These are phyloP conservation scores for Tricladium varicosporioides DNA, from an alignment of 2,329 filamentous ascomycete genomes.

Conservation along the genomic window DNA sequence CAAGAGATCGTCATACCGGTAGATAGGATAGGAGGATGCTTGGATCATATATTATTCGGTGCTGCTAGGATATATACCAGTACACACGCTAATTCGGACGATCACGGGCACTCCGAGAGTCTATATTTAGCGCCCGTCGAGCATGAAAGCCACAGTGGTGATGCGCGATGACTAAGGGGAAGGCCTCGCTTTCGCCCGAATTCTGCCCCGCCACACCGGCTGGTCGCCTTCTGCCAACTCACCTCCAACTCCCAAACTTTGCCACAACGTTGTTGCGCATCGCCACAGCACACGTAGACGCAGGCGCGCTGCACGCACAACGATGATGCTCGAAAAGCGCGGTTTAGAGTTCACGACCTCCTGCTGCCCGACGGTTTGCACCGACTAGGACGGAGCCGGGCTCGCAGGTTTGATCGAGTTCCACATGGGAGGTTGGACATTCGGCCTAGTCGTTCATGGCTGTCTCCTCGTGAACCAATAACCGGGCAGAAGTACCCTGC, in stretches of 20 bases:
- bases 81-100: neutral
- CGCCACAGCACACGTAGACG: neutral
- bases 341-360: neutral
- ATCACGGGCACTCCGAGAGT: constrained; percentile 7
- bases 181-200: neutral
- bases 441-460: constrained; percentile 14
- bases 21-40: neutral
- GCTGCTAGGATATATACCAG: too few relatives aligned
- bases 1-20: neutral
- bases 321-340: constrained; percentile 9
- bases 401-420: neutral
- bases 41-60: neutral
- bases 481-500: constrained; percentile 18
- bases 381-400: neutral
- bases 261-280: constrained; percentile 5
- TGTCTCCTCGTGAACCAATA: constrained; percentile 17
- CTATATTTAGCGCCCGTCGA: constrained; percentile 4
- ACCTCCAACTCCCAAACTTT: constrained; percentile 5
- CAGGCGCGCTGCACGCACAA: neutral
- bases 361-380: neutral
- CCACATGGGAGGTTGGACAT: neutral
- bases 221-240: neutral
- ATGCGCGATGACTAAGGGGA: constrained; percentile 4
- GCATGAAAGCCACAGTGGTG: neutral
- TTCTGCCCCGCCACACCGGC: constrained; percentile 1